These are phyloP conservation scores for Cercospora citrullina DNA, from an alignment of 2,329 filamentous ascomycete species.

Conservation along the genomic window DNA sequence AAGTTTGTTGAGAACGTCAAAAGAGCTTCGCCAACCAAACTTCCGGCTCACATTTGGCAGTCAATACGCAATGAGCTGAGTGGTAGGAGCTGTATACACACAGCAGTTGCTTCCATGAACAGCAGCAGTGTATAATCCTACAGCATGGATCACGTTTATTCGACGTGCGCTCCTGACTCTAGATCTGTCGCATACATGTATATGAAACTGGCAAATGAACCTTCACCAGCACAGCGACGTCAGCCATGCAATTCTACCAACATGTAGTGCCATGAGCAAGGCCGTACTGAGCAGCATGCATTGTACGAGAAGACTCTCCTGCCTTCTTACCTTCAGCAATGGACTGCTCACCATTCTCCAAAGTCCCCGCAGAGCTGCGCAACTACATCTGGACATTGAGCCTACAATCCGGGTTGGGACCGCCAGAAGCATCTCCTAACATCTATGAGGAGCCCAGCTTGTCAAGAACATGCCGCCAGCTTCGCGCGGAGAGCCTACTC, in stretches of 20 bases:
- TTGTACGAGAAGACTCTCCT: background rate
- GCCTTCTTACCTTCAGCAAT: background rate
- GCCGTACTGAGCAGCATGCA: background rate
- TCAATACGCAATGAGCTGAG: background rate
- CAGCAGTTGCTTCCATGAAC: background rate
- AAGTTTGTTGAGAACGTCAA: background rate
- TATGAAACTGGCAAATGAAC: background rate
- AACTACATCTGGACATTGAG: background rate
- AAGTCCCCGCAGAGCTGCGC: background rate
- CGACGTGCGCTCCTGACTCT: background rate
- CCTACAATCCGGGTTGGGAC: background rate
- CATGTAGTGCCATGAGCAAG: background rate
- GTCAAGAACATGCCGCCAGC: background rate
- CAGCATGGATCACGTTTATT: background rate
- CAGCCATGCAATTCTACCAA: background rate
- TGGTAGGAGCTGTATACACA: background rate
- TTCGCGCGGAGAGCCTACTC: background rate
- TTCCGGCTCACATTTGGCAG: background rate
- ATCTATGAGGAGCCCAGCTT: background rate
- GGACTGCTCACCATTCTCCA: background rate
- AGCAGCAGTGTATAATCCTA: background rate
- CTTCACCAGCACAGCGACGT: background rate
- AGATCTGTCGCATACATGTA: background rate
- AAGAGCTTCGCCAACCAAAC: background rate
- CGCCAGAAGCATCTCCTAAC: background rate